Evolutionary conservation across 768 basidiomycete species (phyloP).

Genomic region (Boletus sp.): DNA sequence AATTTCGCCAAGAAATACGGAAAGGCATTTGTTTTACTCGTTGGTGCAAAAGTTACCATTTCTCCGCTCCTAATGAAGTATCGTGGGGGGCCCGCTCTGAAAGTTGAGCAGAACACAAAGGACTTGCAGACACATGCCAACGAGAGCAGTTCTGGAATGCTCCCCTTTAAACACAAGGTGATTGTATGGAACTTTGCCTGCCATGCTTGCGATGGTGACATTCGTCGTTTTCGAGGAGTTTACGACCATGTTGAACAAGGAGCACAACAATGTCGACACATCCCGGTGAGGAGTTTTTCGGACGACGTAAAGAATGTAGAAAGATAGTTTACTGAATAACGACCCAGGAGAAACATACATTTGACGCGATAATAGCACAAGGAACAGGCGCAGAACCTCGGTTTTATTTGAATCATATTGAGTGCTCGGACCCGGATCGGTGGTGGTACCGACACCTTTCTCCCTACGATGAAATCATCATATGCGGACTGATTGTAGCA

Average conservation of each 20-base stretch:
- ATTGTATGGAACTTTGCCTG: slow-evolving; percentile 83
- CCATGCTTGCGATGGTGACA: slow-evolving; percentile 62
- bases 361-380: slow-evolving; percentile 85
- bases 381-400: slow-evolving; percentile 86
- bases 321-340: slow-evolving; percentile 69
- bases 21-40: slow-evolving; percentile 80
- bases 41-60: slow-evolving; percentile 45
- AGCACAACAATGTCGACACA: slow-evolving; percentile 91
- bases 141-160: slow-evolving; percentile 69
- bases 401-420: slow-evolving; percentile 77
- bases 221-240: slow-evolving; percentile 55
- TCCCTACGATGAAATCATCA: slow-evolving; percentile 56
- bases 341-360: slow-evolving; percentile 77
- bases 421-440: slow-evolving; percentile 62
- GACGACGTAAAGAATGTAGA: slow-evolving; percentile 75
- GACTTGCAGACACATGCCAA: slow-evolving; percentile 73
- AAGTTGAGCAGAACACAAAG: slow-evolving; percentile 78
- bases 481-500: slow-evolving; percentile 1
- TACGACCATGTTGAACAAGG: slow-evolving; percentile 86
- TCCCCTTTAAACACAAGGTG: slow-evolving; percentile 90
- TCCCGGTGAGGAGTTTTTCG: slow-evolving; percentile 75
- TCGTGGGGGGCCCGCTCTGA: slow-evolving; percentile 73
- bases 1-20: slow-evolving; percentile 90
- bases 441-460: slow-evolving; percentile 89
- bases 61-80: slow-evolving; percentile 42